phyloP scores from a whole-genome alignment of 2,329 filamentous ascomycete species.

The Diaporthe amygdali region DNA sequence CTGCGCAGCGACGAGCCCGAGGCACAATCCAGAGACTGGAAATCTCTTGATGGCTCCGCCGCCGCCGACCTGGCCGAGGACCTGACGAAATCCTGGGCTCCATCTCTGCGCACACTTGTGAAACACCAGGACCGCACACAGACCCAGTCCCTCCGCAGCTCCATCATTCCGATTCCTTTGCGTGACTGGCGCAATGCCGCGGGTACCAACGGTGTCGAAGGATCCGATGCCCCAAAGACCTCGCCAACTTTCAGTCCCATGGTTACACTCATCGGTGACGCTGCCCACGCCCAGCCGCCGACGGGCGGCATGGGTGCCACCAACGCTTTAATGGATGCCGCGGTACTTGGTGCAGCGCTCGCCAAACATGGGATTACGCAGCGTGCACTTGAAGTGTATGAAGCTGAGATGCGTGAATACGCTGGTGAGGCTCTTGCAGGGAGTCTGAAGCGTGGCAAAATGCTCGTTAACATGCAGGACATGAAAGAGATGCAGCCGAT shows the following conservation, averaged over 20 bases:
- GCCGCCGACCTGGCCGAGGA: neutral
- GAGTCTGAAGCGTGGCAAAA: neutral
- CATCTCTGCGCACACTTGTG: neutral
- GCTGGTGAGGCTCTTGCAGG: neutral
- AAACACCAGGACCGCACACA: neutral
- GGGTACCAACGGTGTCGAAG: neutral
- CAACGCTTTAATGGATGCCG: neutral
- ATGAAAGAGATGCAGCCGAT: neutral
- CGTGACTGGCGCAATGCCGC: neutral
- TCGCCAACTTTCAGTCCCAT: neutral
- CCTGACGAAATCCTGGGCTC: neutral
- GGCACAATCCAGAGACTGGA: neutral
- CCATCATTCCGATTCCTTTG: neutral
- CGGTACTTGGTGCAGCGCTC: neutral
- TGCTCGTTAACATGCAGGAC: neutral
- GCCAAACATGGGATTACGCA: neutral
- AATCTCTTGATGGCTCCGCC: neutral
- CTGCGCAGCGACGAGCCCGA: slow-evolving; percentile 1
- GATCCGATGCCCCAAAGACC: neutral
- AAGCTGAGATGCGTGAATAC: neutral
- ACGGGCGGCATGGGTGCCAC: neutral
- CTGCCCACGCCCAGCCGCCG: neutral
- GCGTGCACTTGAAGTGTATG: neutral
- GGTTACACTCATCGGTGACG: slow-evolving; percentile 1
- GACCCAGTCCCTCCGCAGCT: neutral